Conservation (phyloP, 2,329 filamentous ascomycete genomes). For the Chrysoporthe austroafricana region DNA sequence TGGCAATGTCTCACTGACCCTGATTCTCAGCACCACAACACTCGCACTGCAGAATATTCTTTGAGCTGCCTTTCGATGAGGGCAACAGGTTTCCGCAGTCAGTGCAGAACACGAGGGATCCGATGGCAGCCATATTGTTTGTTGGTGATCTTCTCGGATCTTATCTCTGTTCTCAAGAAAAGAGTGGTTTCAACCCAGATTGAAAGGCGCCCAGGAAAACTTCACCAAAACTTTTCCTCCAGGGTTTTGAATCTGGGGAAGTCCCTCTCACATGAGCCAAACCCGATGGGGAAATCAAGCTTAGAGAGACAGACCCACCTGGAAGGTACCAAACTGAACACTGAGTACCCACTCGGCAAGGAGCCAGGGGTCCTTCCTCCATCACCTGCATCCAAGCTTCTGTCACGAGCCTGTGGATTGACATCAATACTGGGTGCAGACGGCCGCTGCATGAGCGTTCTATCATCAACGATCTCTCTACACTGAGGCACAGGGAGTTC, state of each 20-base stretch:
- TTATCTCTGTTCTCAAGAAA: not conserved
- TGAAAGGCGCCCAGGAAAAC: not conserved
- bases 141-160: not conserved
- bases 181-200: conserved; percentile 7
- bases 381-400: conserved; percentile 21
- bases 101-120: conserved; percentile 88
- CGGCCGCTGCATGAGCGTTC: not conserved
- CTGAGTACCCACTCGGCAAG: conserved; percentile 19
- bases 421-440: conserved; percentile 11
- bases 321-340: conserved; percentile 1
- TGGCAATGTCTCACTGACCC: conserved; percentile 58
- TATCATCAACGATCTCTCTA: not conserved
- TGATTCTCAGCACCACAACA: conserved; percentile 84
- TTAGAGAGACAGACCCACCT: conserved; percentile 3
- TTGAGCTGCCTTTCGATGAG: conserved; percentile 74
- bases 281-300: conserved; percentile 9
- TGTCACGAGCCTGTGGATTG: conserved; percentile 10
- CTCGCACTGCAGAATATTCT: conserved; percentile 79
- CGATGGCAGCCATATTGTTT: conserved; percentile 77
- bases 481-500: not conserved
- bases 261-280: conserved; percentile 19
- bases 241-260: conserved; percentile 21
- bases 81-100: conserved; percentile 92
- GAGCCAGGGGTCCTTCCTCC: conserved; percentile 22
- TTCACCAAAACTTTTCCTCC: conserved; percentile 14